These are phyloP conservation scores for Leccinum ponderosum DNA, from an alignment of 1,284 basidiomycete species.

Conservation along the genomic window DNA sequence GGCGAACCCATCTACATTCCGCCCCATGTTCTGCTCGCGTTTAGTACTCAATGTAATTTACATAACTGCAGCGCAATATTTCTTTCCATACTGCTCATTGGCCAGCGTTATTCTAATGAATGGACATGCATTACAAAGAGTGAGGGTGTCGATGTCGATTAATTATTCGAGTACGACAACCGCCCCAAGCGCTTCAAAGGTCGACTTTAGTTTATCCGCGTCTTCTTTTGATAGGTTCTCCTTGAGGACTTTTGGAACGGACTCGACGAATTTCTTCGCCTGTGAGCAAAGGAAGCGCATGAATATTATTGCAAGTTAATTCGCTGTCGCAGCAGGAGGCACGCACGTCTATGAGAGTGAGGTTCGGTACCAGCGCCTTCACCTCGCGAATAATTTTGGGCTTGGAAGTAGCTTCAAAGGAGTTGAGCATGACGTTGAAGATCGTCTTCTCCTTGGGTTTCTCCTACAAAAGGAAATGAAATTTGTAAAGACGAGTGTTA, in stretches of 20 bases:
- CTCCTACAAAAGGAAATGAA: conserved; percentile 50
- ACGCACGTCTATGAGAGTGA: conserved; percentile 94
- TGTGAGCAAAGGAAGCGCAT: conserved; percentile 35
- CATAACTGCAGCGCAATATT: conserved; percentile 22
- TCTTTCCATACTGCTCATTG: conserved; percentile 13
- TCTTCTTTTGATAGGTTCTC: conserved; percentile 98
- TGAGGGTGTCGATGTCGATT: conserved; percentile 13
- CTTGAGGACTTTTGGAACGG: conserved; percentile 91
- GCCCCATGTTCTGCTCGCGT: conserved; percentile 8
- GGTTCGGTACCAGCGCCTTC: conserved; percentile 91
- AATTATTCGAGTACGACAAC: conserved; percentile 80
- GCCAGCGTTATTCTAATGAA: conserved; percentile 18
- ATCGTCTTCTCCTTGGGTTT: conserved; percentile 99
- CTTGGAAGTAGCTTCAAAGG: conserved; percentile 88
- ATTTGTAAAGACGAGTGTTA: neutral
- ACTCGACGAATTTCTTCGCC: conserved; percentile 99
- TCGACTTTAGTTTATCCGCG: conserved; percentile 93
- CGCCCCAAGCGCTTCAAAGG: conserved; percentile 88
- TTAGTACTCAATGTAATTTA: conserved; percentile 25
- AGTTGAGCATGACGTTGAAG: conserved; percentile 93
- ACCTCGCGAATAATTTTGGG: conserved; percentile 99
- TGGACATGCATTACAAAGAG: conserved; percentile 12
- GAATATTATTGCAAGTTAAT: conserved; percentile 10
- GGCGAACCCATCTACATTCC: neutral
- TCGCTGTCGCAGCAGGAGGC: neutral